Percentiles rank a stretch among this genome's conserved stretches.
Conservation (phyloP, 2,329 filamentous ascomycete genomes). For the Amylocarpus encephaloides region DNA sequence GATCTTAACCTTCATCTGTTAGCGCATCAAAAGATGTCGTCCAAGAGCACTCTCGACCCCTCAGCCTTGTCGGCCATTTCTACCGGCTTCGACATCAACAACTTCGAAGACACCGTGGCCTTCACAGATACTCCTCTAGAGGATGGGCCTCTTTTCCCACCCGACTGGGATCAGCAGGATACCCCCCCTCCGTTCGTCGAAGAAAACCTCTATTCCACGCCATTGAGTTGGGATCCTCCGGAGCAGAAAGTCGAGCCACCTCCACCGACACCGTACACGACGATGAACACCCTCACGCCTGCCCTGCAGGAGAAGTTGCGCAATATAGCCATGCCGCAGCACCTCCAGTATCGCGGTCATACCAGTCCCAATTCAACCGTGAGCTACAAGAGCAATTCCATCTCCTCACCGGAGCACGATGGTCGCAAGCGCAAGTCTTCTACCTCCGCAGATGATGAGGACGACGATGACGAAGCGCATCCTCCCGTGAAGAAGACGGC, state of each 20-base stretch:
- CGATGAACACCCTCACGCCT: slow-evolving; percentile 43
- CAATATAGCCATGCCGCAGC: slow-evolving; percentile 58
- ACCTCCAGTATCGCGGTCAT: slow-evolving; percentile 45
- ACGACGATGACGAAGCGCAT: slow-evolving; percentile 55
- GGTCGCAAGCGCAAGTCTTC: slow-evolving; percentile 66
- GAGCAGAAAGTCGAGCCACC: slow-evolving; percentile 23
- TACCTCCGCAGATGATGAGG: slow-evolving; percentile 49
- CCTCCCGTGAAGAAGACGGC: slow-evolving; percentile 77
- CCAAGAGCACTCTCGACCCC: slow-evolving; percentile 22
- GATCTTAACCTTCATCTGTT: background rate
- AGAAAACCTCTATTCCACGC: slow-evolving; percentile 29
- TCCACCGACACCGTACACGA: slow-evolving; percentile 16
- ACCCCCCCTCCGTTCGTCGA: slow-evolving; percentile 29
- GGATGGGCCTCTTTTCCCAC: slow-evolving; percentile 16
- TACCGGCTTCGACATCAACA: slow-evolving; percentile 19
- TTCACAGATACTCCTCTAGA: slow-evolving; percentile 20
- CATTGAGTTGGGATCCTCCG: slow-evolving; percentile 30
- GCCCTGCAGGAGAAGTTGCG: slow-evolving; percentile 56
- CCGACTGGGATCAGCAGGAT: slow-evolving; percentile 21
- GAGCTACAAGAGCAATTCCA: slow-evolving; percentile 40
- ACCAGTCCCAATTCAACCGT: slow-evolving; percentile 50
- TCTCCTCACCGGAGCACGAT: slow-evolving; percentile 53
- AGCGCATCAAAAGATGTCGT: slow-evolving; percentile 13
- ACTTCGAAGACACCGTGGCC: slow-evolving; percentile 21
- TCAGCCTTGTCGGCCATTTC: slow-evolving; percentile 23